Evolutionary conservation across 148 eudicot genomes (phyloP), one percentile per base, ranked within the genome.

Genomic region (Camellia lanceoleosa): DNA sequence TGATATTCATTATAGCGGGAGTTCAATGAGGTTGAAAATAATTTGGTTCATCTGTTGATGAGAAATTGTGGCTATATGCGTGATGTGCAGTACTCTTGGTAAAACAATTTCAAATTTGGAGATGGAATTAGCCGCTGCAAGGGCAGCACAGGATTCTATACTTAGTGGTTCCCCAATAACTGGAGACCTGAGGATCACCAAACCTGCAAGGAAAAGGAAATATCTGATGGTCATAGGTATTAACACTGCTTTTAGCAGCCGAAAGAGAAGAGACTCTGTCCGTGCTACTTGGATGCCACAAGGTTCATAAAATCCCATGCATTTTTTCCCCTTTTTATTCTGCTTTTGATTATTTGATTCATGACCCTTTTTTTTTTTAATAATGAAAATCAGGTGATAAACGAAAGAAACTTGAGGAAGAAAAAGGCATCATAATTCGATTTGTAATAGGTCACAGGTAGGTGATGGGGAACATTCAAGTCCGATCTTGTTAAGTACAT

Each of bases 241-340:
- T 64, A 94, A 94, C 84, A 94, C 98, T 41, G 98, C 98, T 79
- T 94, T 94, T 81, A 94, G 95, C 80, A 92, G 98, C 81, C 87
- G 98, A 82, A 94, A 89, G 83, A 88, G 98, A 83, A 86, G 98
- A 87, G 98, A 94, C 82, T 94, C 98, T 2, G 92, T 94, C 65
- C 97, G 98, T 82, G 91, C 97, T 18, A 94, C 98, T 56, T 94
- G 98, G 98, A 91, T 94, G 95, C 97, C 92, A 68, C 93, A 92
- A 92, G 98, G 98, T 91, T 85, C 59, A 42, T 81, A 16, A 64
- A 71, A 30, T 83, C 62, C 46, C 52, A 75, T 67, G 52, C 20
- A 47, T 47, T 58, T 5, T 44, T 42, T 44, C 58, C 15, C 64
- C 71, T 5, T 19, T 75, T 74, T n/a, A 51, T 47, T 59, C 55